These are phyloP conservation scores for Eucalyptus grandis DNA, from an alignment of 345 rosid species.

Conservation along the genomic window DNA sequence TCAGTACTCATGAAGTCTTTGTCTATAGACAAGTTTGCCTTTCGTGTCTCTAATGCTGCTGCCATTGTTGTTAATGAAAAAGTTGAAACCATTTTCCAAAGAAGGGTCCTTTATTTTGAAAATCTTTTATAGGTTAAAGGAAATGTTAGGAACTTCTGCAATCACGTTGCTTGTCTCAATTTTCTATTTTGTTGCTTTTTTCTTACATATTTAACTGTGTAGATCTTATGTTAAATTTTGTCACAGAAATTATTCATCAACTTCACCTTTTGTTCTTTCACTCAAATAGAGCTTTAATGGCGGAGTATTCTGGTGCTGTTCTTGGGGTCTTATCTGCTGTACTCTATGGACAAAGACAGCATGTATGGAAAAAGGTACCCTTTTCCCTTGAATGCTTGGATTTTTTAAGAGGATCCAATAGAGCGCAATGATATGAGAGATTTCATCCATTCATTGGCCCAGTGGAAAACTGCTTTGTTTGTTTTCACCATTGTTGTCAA, in stretches of 20 bases:
- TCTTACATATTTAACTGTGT: background rate
- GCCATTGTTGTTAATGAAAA: no score
- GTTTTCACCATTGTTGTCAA: background rate
- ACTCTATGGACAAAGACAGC: conserved; percentile 65
- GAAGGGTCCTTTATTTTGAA: no score
- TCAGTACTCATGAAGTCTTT: no score
- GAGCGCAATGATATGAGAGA: background rate
- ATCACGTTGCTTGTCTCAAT: no score
- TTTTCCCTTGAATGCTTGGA: background rate
- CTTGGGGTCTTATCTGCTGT: conserved; percentile 95
- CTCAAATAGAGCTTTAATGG: conserved; percentile 56
- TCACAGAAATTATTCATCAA: background rate
- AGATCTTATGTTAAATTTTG: background rate
- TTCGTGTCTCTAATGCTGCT: no score
- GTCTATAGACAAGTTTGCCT: no score
- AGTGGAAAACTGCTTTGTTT: background rate
- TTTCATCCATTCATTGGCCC: background rate
- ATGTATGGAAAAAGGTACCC: conserved; percentile 82
- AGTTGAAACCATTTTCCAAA: no score
- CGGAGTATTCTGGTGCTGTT: conserved; percentile 96
- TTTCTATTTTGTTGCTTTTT: no score
- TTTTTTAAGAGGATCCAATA: background rate
- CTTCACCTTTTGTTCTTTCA: background rate
- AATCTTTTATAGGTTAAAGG: no score
- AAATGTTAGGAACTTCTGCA: no score